These are phyloP conservation scores for Talaromyces rugulosus DNA, from an alignment of 2,329 filamentous ascomycete species.

Conservation along the genomic window DNA sequence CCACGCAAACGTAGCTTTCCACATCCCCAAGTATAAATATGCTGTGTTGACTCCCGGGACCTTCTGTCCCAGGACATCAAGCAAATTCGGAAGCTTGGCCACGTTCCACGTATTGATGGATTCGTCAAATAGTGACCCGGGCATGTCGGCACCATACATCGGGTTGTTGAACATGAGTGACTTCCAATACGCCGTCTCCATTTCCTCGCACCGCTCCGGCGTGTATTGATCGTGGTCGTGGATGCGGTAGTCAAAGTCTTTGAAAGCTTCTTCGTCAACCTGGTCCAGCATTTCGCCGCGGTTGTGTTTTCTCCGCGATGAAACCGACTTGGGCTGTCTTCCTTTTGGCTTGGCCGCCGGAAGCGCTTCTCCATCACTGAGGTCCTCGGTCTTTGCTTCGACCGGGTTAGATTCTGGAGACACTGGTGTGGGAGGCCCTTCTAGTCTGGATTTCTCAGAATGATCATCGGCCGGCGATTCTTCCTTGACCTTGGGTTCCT, in stretches of 20 bases:
- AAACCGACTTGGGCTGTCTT: slow-evolving; percentile 67
- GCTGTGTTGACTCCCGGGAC: slow-evolving; percentile 97
- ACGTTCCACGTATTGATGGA: slow-evolving; percentile 84
- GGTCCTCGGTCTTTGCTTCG: slow-evolving; percentile 53
- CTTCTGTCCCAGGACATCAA: slow-evolving; percentile 91
- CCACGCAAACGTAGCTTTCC: slow-evolving; percentile 99
- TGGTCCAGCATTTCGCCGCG: slow-evolving; percentile 70
- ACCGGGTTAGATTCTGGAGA: slow-evolving; percentile 51
- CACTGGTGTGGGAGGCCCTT: slow-evolving; percentile 51
- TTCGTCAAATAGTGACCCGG: slow-evolving; percentile 90
- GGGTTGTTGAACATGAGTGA: slow-evolving; percentile 92
- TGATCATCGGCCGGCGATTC: slow-evolving; percentile 32
- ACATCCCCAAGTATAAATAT: slow-evolving; percentile 97
- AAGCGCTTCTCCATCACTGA: slow-evolving; percentile 41
- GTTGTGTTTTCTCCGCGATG: slow-evolving; percentile 82
- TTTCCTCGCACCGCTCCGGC: slow-evolving; percentile 83
- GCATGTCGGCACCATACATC: slow-evolving; percentile 94
- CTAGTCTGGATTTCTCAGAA: slow-evolving; percentile 35
- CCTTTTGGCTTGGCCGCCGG: slow-evolving; percentile 44
- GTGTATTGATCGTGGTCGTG: slow-evolving; percentile 81
- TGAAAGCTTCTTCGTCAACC: slow-evolving; percentile 86
- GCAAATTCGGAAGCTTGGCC: slow-evolving; percentile 85
- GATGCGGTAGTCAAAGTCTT: slow-evolving; percentile 85
- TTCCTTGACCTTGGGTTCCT: slow-evolving; percentile 36
- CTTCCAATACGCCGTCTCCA: slow-evolving; percentile 96